Percentiles rank a stretch among this genome's conserved stretches.
These are phyloP conservation scores for Spathaspora passalidarum DNA, from an alignment of 805 yeast genomes.

Conservation along the genomic window DNA sequence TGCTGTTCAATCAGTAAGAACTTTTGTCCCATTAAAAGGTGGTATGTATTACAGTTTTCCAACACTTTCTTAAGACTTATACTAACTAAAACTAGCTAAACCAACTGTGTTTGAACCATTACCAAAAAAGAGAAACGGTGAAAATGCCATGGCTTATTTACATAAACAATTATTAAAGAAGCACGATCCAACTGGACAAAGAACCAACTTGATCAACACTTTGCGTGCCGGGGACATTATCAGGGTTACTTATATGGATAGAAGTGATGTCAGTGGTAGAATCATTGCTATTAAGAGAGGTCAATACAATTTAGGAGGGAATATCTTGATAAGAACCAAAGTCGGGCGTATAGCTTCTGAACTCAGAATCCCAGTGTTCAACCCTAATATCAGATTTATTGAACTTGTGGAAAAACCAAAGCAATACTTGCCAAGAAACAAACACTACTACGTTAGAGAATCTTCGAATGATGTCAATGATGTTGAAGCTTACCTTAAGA, in stretches of 20 bases:
- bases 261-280: constrained; percentile 73
- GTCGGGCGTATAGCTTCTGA: constrained; percentile 84
- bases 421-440: constrained; percentile 71
- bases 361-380: constrained; percentile 72
- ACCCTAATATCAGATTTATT: constrained; percentile 72
- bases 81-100: not conserved
- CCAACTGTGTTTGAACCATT: constrained; percentile 51
- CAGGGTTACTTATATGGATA: constrained; percentile 65
- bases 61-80: not conserved
- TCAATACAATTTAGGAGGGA: constrained; percentile 61
- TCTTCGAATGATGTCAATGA: constrained; percentile 72
- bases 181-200: constrained; percentile 67
- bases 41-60: constrained; percentile 3
- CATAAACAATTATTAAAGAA: constrained; percentile 50
- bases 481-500: constrained; percentile 43
- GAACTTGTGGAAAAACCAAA: constrained; percentile 76
- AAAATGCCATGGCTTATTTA: constrained; percentile 41
- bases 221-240: constrained; percentile 82
- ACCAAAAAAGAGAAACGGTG: constrained; percentile 47
- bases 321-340: constrained; percentile 79
- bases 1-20: constrained; percentile 2
- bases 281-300: constrained; percentile 71
- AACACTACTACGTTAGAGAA: constrained; percentile 87
- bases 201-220: constrained; percentile 30
- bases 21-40: constrained; percentile 2